Evolutionary conservation across 345 rosid species (phyloP).

Genomic region (Laguncularia racemosa): DNA sequence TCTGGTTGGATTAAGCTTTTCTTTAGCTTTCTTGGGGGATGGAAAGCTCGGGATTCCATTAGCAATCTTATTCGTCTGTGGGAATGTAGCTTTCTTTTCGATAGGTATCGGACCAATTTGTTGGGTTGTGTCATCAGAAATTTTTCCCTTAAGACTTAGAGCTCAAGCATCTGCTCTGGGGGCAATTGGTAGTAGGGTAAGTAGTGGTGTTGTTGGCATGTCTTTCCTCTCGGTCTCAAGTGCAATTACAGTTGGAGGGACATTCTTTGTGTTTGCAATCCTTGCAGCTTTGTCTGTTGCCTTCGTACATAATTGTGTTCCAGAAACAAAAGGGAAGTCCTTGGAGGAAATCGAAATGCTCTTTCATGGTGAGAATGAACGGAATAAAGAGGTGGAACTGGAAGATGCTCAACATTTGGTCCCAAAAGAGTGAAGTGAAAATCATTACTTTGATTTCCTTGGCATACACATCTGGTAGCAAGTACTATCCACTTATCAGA

Average conservation of each 20-base stretch:
- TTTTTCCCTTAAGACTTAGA: conserved; percentile 54
- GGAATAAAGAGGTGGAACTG: conserved; percentile 22
- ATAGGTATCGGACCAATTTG: conserved; percentile 58
- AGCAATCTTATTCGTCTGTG: conserved; percentile 38
- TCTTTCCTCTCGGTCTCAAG: conserved; percentile 47
- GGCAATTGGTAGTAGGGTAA: conserved; percentile 45
- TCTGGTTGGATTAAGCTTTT: conserved; percentile 34
- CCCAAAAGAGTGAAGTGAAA: too few relatives aligned
- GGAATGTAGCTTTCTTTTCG: conserved; percentile 60
- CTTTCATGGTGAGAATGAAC: conserved; percentile 29
- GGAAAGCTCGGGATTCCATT: conserved; percentile 28
- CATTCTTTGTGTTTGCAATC: conserved; percentile 39
- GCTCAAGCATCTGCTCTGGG: conserved; percentile 68
- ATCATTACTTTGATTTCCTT: too few relatives aligned
- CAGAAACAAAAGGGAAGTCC: conserved; percentile 68
- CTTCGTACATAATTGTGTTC: conserved; percentile 41
- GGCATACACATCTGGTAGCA: too few relatives aligned
- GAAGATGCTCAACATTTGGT: too few relatives aligned
- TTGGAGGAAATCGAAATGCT: conserved; percentile 53
- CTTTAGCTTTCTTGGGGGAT: conserved; percentile 23
- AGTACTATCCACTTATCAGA: too few relatives aligned
- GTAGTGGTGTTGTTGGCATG: conserved; percentile 61
- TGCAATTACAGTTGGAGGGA: conserved; percentile 50
- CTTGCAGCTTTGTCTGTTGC: conserved; percentile 35
- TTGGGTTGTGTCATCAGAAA: conserved; percentile 58